Conservation (phyloP, 768 basidiomycete genomes). For the Boletus tomentosulus region DNA sequence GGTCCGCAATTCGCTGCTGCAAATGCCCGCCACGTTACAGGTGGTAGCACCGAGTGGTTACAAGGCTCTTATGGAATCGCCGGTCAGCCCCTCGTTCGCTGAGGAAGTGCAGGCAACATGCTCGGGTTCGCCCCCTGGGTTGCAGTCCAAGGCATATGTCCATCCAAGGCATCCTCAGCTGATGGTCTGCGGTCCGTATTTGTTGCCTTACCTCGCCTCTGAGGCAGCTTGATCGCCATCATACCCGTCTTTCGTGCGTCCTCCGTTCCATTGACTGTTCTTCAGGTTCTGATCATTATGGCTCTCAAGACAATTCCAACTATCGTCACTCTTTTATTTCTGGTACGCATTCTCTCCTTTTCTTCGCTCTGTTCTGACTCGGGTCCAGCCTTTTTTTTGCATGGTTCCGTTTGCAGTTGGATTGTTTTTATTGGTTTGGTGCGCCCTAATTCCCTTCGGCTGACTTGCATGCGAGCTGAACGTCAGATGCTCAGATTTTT, state of each 20-base stretch:
- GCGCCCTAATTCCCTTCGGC: neutral
- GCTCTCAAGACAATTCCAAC: conserved; percentile 8
- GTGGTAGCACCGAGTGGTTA: neutral
- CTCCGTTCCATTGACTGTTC: neutral
- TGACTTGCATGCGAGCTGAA: neutral
- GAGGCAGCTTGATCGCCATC: neutral
- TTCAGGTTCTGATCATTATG: neutral
- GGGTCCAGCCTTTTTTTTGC: neutral
- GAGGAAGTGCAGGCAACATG: no score
- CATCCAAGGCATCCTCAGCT: no score
- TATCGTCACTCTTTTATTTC: conserved; percentile 18
- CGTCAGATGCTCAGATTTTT: neutral
- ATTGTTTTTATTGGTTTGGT: neutral
- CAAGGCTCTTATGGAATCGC: no score
- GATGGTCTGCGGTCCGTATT: neutral
- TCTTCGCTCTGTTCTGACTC: neutral
- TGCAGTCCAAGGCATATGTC: no score
- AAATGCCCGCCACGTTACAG: neutral
- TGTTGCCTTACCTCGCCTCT: neutral
- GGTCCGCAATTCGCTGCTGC: neutral
- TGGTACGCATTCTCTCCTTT: neutral
- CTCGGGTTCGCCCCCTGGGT: no score
- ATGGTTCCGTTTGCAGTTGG: neutral
- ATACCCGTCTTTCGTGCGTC: neutral
- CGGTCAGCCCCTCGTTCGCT: no score